Evolutionary conservation across 306 rosid genomes (phyloP).

Genomic region (Dalbergia oliveri): DNA sequence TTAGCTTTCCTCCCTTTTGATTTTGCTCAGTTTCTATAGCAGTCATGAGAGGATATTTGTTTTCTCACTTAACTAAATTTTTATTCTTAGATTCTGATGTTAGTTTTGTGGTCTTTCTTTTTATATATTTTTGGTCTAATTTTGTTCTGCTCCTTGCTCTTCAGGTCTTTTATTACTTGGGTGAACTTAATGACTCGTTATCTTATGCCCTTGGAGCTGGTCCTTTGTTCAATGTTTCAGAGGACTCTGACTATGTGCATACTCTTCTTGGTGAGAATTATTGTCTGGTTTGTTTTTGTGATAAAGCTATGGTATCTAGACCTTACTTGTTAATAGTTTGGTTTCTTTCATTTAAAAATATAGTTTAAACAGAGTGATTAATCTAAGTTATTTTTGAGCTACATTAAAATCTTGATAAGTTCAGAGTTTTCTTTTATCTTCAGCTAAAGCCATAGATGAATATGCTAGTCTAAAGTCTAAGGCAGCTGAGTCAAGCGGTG

Average conservation of each 20-base stretch:
- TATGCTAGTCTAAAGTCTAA: slow-evolving; percentile 85
- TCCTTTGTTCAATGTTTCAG: slow-evolving; percentile 88
- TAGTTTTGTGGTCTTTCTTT: slow-evolving; percentile 29
- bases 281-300: not conserved
- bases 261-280: slow-evolving; percentile 86
- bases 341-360: not conserved
- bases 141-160: slow-evolving; percentile 22
- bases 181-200: slow-evolving; percentile 90
- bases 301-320: not conserved
- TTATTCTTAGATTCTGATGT: slow-evolving; percentile 17
- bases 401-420: not conserved
- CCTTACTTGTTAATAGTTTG: slow-evolving; percentile 23
- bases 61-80: slow-evolving; percentile 3
- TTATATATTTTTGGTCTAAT: slow-evolving; percentile 4
- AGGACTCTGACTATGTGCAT: slow-evolving; percentile 93
- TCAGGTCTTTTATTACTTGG: slow-evolving; percentile 96
- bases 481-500: slow-evolving; percentile 79
- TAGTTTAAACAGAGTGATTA: not conserved
- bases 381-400: not conserved
- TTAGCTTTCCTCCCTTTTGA: slow-evolving; percentile 4
- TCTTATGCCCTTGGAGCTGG: slow-evolving; percentile 99
- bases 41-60: slow-evolving; percentile 18
- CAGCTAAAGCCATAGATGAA: slow-evolving; percentile 98
- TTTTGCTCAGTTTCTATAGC: slow-evolving; percentile 13
- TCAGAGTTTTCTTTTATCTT: slow-evolving; percentile 49